A percentile compares a stretch with the other conserved stretches of the same genome.
These are phyloP conservation scores for Hanseniaspora occidentalis DNA, from an alignment of 805 yeast genomes.

Conservation along the genomic window DNA sequence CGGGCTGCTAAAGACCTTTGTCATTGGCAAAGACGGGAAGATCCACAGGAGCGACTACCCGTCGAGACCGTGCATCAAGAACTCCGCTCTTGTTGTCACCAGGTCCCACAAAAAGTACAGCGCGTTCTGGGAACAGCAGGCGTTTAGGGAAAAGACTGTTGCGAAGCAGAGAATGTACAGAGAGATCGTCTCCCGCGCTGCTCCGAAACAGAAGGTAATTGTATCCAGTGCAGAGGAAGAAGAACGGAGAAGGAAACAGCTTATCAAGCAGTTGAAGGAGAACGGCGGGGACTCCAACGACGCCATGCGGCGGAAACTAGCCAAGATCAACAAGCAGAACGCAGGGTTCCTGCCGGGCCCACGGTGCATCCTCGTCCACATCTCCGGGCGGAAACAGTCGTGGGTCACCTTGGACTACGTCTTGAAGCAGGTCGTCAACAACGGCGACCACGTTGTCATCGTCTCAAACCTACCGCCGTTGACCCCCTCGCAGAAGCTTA, in stretches of 20 bases:
- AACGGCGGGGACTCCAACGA: slow-evolving; percentile 3
- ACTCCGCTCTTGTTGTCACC: slow-evolving; percentile 21
- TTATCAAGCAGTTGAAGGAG: neutral
- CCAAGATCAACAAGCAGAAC: slow-evolving; percentile 17
- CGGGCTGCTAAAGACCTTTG: neutral
- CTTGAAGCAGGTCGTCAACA: slow-evolving; percentile 37
- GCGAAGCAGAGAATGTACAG: neutral
- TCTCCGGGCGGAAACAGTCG: slow-evolving; percentile 62
- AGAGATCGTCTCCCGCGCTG: neutral
- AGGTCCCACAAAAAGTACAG: slow-evolving; percentile 15
- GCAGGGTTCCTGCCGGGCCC: slow-evolving; percentile 18
- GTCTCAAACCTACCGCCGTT: slow-evolving; percentile 30
- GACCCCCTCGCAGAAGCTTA: slow-evolving; percentile 10
- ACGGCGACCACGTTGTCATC: slow-evolving; percentile 58
- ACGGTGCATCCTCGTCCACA: slow-evolving; percentile 48
- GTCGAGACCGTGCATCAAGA: slow-evolving; percentile 20
- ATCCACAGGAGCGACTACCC: slow-evolving; percentile 25
- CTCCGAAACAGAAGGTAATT: neutral
- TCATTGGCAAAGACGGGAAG: slow-evolving; percentile 18
- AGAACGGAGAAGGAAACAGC: neutral
- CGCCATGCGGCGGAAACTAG: slow-evolving; percentile 11
- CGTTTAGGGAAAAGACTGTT: neutral
- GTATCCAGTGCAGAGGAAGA: neutral
- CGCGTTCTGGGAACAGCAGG: slow-evolving; percentile 11
- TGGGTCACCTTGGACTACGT: slow-evolving; percentile 78